These are phyloP conservation scores for Cordyceps pruinosa DNA, from an alignment of 2,329 filamentous ascomycete species.

Conservation along the genomic window DNA sequence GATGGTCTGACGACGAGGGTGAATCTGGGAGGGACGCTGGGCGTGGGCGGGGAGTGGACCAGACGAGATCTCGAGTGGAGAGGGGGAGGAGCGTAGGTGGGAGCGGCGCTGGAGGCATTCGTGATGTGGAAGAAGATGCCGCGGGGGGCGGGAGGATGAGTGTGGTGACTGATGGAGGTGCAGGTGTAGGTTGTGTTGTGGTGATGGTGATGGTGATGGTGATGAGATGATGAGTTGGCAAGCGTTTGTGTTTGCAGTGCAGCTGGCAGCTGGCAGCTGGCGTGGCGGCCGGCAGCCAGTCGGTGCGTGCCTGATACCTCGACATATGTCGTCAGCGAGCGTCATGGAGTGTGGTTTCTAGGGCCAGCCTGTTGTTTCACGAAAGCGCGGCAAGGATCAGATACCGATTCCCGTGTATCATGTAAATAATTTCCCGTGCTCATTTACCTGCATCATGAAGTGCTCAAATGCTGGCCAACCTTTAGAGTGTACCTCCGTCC, in stretches of 20 bases:
- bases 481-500: too few relatives aligned
- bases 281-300: background rate
- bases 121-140: background rate
- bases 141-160: background rate
- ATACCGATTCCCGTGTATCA: too few relatives aligned
- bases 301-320: background rate
- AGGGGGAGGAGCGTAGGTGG: too few relatives aligned
- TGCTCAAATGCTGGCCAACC: too few relatives aligned
- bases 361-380: too few relatives aligned
- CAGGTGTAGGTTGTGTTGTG: background rate
- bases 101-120: too few relatives aligned
- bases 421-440: too few relatives aligned
- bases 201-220: background rate
- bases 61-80: constrained; percentile 8
- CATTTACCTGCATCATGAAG: too few relatives aligned
- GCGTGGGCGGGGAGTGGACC: constrained; percentile 1
- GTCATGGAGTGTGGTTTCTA: too few relatives aligned
- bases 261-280: background rate
- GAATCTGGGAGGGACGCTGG: background rate
- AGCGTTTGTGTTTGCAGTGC: background rate
- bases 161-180: background rate
- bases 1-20: constrained; percentile 3
- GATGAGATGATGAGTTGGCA: background rate
- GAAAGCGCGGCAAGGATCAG: too few relatives aligned
- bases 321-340: background rate